Evolutionary conservation across 2,329 filamentous ascomycete species (phyloP), one percentile per base, ranked within the genome.

Genomic region (Sporothrix curviconia): DNA sequence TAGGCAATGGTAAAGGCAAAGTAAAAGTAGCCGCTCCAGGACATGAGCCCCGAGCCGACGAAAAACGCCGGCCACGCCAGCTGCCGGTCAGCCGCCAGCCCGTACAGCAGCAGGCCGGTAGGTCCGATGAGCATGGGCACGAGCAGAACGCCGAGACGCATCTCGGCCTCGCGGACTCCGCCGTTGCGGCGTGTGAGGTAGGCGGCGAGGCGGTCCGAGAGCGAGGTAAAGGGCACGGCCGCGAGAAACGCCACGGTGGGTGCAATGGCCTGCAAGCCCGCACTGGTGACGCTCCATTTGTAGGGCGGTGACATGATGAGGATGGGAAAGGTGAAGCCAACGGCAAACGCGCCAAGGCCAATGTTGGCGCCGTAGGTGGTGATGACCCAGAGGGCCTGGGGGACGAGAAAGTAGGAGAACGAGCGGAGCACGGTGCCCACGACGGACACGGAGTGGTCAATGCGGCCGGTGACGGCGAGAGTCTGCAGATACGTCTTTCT

Each of bases 1-100:
- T 85, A 84, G 3, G 81, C 81, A 9, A 85, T 72, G 9, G 80
- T 79, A 63, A 84, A 81, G 12, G 76, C 78, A 66, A 81, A 81
- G 66, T 74, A 82, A 62, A 81, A 81, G 66, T 79, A 82, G 4
- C 71, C 71, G 24, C 72, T 71, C 67, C 75, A 80, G 56, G 77
- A 75, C 12, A 70, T 69, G 69, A 81, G 70, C 12, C 67, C 74
- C 3, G 77, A 74, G 6, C 76, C 78, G 11, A 73, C 66, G 59
- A 81, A 79, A 67, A 78, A 81, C 2, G 67, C 68, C 28, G 75
- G 65, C 73, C 73, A 76, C 62, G 74, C 73, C 51, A 75, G 65
- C 57, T 76, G 66, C 7, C 66, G 59, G 58, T 74, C 62, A 4
- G 72, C 72, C 28, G 69, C 62, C 55, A 73, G 57, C 14, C 72